Evolutionary conservation across 83 land plant species (phyloP).

Genomic region (Thuja plicata): DNA sequence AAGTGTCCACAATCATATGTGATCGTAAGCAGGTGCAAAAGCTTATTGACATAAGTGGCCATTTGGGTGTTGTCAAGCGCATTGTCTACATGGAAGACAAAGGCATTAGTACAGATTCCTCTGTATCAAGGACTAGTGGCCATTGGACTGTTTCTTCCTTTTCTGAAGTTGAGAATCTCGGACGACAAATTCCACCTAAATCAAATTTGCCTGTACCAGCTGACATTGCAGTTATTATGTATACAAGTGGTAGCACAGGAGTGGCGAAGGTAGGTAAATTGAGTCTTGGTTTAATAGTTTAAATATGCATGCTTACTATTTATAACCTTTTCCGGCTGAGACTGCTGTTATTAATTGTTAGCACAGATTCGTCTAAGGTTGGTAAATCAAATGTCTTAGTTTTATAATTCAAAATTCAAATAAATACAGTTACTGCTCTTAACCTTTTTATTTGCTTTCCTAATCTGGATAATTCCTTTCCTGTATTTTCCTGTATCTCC

Average conservation of each 20-base stretch:
- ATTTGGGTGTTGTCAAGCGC: conserved; percentile 75
- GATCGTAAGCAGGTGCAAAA: conserved; percentile 88
- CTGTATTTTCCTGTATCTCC: neutral
- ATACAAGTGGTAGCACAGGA: conserved; percentile 99
- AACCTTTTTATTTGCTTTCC: neutral
- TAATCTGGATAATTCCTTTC: neutral
- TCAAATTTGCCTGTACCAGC: conserved; percentile 72
- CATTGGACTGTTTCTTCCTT: conserved; percentile 70
- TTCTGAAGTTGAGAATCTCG: conserved; percentile 61
- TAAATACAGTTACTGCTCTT: neutral
- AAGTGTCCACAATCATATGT: conserved; percentile 92
- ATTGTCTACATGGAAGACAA: conserved; percentile 80
- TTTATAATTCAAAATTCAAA: neutral
- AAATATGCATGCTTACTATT: neutral
- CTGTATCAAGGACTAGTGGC: conserved; percentile 25
- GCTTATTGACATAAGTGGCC: conserved; percentile 59
- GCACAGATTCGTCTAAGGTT: conserved; percentile 98
- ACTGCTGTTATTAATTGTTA: conserved; percentile 97
- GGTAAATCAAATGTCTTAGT: neutral
- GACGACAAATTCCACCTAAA: conserved; percentile 52
- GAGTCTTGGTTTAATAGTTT: neutral
- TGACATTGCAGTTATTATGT: conserved; percentile 98
- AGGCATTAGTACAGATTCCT: conserved; percentile 18
- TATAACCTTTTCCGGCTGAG: conserved; percentile 65
- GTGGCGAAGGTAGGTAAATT: conserved; percentile 79